Evolutionary conservation across 2,329 filamentous ascomycete genomes (phyloP).

Genomic region (Botryotinia narcissicola): DNA sequence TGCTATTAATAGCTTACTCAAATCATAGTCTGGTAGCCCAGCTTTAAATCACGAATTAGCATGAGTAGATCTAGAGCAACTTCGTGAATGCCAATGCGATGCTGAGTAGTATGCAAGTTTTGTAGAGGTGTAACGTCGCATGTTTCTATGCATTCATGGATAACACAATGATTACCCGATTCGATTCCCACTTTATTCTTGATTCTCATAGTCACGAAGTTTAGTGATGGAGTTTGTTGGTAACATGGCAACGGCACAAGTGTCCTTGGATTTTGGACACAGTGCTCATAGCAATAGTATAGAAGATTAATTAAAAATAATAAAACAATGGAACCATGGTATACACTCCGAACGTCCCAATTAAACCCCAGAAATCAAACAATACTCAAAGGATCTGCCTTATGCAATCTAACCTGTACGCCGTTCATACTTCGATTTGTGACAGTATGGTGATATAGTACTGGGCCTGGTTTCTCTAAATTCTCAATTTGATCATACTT

Average conservation of each 20-base stretch:
- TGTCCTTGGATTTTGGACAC: background rate
- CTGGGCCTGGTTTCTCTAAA: slow-evolving; percentile 25
- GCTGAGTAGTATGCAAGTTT: background rate
- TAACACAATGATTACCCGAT: background rate
- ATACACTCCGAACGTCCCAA: background rate
- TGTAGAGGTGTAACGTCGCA: background rate
- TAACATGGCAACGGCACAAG: background rate
- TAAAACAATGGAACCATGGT: background rate
- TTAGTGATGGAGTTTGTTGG: background rate
- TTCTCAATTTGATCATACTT: slow-evolving; percentile 31
- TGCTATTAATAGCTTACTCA: background rate
- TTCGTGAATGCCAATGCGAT: background rate
- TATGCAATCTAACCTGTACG: slow-evolving; percentile 26
- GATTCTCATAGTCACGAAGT: background rate
- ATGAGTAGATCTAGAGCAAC: background rate
- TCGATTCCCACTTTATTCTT: background rate
- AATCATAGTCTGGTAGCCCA: background rate
- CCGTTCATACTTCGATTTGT: slow-evolving; percentile 27
- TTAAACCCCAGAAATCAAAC: background rate
- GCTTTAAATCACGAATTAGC: background rate
- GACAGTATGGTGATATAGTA: background rate
- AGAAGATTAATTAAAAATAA: background rate
- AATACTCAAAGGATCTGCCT: background rate
- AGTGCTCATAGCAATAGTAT: background rate
- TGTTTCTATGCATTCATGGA: background rate